These are phyloP conservation scores for Hymenochaete sp. DNA, from an alignment of 1,284 basidiomycete species.

Conservation along the genomic window DNA sequence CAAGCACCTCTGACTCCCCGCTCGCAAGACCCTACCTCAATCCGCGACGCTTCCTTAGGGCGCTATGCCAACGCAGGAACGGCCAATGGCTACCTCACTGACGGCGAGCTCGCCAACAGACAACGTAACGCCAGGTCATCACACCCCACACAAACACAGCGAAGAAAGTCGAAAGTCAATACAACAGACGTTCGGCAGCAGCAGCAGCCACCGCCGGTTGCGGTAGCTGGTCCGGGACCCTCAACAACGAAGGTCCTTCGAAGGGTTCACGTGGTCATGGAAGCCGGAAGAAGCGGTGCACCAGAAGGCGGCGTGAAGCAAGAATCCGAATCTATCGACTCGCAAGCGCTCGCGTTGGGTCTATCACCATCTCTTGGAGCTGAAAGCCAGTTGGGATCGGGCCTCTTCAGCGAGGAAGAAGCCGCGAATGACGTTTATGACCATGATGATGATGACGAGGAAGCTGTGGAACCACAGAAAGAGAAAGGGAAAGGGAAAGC, in stretches of 20 bases:
- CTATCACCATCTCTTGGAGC: too few species aligned
- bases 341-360: too few species aligned
- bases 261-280: constrained; percentile 36
- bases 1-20: constrained; percentile 17
- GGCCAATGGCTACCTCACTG: constrained; percentile 12
- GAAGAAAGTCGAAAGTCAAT: not conserved
- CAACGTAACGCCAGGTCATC: not conserved
- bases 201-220: constrained; percentile 5
- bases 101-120: constrained; percentile 1
- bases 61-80: constrained; percentile 2
- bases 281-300: constrained; percentile 18
- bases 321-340: too few species aligned
- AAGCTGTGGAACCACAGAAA: constrained; percentile 7
- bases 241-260: constrained; percentile 28
- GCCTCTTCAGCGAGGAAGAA: too few species aligned
- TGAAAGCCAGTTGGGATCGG: too few species aligned
- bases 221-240: not conserved
- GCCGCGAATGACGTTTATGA: too few species aligned
- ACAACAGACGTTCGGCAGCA: not conserved
- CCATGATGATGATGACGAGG: constrained; percentile 2
- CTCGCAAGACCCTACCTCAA: constrained; percentile 14
- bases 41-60: constrained; percentile 7
- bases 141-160: not conserved
- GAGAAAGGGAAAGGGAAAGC: too few species aligned
- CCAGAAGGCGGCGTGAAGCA: too few species aligned